Percentiles rank a stretch among this genome's conserved stretches.
These are phyloP conservation scores for Beta vulgaris DNA, from an alignment of 148 eudicot genomes.

Conservation along the genomic window DNA sequence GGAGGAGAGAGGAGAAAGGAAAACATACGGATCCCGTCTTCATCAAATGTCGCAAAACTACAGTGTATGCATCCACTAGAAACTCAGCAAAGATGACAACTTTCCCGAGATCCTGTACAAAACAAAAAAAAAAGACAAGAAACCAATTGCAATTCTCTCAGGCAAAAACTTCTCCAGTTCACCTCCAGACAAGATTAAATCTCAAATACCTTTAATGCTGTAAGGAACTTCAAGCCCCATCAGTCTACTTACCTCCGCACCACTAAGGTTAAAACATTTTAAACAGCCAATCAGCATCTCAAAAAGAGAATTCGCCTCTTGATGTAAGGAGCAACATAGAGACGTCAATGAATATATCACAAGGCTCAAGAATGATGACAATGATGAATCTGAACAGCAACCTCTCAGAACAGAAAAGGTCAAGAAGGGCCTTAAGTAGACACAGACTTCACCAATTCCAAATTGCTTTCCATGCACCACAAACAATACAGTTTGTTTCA, in stretches of 20 bases:
- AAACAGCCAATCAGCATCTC: conserved; percentile 57
- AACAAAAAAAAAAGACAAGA: neutral
- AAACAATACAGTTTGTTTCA: conserved; percentile 62
- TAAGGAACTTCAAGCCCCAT: neutral
- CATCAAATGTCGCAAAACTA: conserved; percentile 52
- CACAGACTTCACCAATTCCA: conserved; percentile 68
- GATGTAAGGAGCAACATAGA: conserved; percentile 59
- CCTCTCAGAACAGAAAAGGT: conserved; percentile 50
- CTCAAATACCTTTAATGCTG: neutral
- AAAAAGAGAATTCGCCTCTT: conserved; percentile 57
- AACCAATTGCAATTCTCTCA: neutral
- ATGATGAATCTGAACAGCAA: conserved; percentile 40
- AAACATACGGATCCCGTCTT: conserved; percentile 53
- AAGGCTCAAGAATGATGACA: conserved; percentile 41
- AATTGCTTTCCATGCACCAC: conserved; percentile 48
- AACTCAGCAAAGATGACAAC: conserved; percentile 40
- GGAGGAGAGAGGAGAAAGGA: neutral
- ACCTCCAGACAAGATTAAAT: neutral
- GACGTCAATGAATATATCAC: conserved; percentile 61
- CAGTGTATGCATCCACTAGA: conserved; percentile 56
- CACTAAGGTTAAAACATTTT: conserved; percentile 38
- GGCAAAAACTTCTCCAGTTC: neutral
- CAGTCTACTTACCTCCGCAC: conserved; percentile 54
- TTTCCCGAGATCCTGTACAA: conserved; percentile 50
- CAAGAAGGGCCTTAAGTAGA: conserved; percentile 66